A percentile compares a stretch with the other conserved stretches of the same genome.
phyloP scores from a whole-genome alignment of 306 rosid genomes.

The Dicorynia guianensis region DNA sequence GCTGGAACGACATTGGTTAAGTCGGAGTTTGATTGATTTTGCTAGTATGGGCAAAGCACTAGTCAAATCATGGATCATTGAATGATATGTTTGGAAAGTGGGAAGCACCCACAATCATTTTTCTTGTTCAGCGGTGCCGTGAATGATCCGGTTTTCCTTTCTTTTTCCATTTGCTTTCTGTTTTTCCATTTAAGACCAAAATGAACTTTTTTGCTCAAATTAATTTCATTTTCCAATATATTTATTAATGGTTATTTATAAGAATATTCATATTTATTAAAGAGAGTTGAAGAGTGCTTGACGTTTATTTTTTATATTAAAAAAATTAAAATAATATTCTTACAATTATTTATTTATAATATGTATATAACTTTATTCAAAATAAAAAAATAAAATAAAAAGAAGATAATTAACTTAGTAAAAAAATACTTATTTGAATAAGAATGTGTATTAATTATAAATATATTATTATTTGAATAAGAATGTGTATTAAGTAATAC shows the following conservation, averaged over 20 bases:
- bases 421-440: no score
- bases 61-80: slow-evolving; percentile 45
- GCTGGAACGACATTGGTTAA: slow-evolving; percentile 28
- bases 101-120: slow-evolving; percentile 46
- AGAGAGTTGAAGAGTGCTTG: not conserved
- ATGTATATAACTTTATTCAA: no score
- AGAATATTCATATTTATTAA: not conserved
- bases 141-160: slow-evolving; percentile 12
- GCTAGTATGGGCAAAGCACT: slow-evolving; percentile 19
- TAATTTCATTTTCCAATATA: not conserved
- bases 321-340: no score
- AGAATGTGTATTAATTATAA: not conserved
- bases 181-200: not conserved
- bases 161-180: not conserved
- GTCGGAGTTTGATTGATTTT: slow-evolving; percentile 33
- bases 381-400: no score
- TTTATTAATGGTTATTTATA: not conserved
- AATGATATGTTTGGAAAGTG: slow-evolving; percentile 44
- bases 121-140: slow-evolving; percentile 24
- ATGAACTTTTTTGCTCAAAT: no score
- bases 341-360: no score
- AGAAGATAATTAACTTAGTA: no score
- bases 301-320: not conserved
- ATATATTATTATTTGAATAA: no score
- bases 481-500: no score